A percentile compares a stretch with the other conserved stretches of the same genome.
Evolutionary conservation across 768 basidiomycete species (phyloP).

Genomic region (Bullera alba): DNA sequence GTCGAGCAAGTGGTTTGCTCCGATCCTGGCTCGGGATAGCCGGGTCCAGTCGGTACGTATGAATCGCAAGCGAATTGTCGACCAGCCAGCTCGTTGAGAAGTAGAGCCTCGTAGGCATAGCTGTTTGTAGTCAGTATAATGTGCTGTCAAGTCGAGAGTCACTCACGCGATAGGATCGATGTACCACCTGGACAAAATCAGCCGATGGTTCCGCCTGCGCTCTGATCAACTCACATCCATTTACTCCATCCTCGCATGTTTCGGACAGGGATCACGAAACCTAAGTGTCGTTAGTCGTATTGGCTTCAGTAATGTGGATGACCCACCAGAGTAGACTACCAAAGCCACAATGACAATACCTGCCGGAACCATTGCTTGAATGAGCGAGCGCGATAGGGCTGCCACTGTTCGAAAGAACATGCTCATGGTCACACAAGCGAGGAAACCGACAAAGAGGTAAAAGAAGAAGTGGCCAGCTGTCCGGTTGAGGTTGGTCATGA

Average conservation of each 20-base stretch:
- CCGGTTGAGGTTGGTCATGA: slow-evolving; percentile 49
- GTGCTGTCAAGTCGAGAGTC: too few relatives aligned
- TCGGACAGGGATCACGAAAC: slow-evolving; percentile 41
- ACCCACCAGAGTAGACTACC: slow-evolving; percentile 64
- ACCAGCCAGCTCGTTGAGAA: slow-evolving; percentile 84
- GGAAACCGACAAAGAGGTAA: slow-evolving; percentile 52
- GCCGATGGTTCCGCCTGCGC: too few relatives aligned
- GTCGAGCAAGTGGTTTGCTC: slow-evolving; percentile 29
- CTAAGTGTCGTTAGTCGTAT: too few relatives aligned
- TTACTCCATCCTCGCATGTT: slow-evolving; percentile 47
- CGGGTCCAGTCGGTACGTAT: slow-evolving; percentile 40
- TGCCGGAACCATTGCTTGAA: slow-evolving; percentile 55
- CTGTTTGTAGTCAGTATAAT: slow-evolving; percentile 65
- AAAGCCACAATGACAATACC: slow-evolving; percentile 67
- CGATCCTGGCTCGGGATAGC: slow-evolving; percentile 23
- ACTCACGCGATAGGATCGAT: slow-evolving; percentile 67
- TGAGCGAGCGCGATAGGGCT: slow-evolving; percentile 60
- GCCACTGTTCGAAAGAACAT: slow-evolving; percentile 56
- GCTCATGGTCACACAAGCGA: slow-evolving; percentile 46
- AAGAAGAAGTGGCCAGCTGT: slow-evolving; percentile 54
- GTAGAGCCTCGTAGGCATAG: slow-evolving; percentile 68
- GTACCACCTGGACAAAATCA: slow-evolving; percentile 52
- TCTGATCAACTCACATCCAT: slow-evolving; percentile 50
- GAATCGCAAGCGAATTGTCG: slow-evolving; percentile 51
- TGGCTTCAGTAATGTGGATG: too few relatives aligned